These are phyloP conservation scores for Teratosphaeria viscida DNA, from an alignment of 2,329 filamentous ascomycete genomes.

Conservation along the genomic window DNA sequence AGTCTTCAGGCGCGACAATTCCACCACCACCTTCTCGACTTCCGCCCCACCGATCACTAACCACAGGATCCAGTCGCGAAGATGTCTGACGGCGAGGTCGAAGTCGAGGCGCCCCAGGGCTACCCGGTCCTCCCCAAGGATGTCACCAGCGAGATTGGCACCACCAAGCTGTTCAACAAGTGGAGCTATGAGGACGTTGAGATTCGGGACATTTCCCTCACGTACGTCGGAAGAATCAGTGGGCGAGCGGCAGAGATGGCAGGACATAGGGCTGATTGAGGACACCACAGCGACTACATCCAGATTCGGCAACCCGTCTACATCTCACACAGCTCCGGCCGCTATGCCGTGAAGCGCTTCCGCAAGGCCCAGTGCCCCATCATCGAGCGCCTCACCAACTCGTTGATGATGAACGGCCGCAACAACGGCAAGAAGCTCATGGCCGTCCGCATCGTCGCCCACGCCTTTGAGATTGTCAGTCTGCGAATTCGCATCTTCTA, in stretches of 20 bases:
- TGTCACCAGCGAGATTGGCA: slow-evolving; percentile 77
- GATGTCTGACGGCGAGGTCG: slow-evolving; percentile 97
- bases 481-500: slow-evolving; percentile 2
- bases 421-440: slow-evolving; percentile 99
- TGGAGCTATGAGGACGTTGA: slow-evolving; percentile 98
- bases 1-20: background rate
- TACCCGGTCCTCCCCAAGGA: slow-evolving; percentile 87
- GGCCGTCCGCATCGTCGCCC: slow-evolving; percentile 98
- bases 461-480: slow-evolving; percentile 99
- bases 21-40: background rate
- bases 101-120: slow-evolving; percentile 77
- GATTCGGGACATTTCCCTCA: slow-evolving; percentile 98
- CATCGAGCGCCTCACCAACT: slow-evolving; percentile 99
- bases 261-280: background rate
- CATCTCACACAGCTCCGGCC: slow-evolving; percentile 95
- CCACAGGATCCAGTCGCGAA: slow-evolving; percentile 31
- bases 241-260: background rate
- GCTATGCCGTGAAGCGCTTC: slow-evolving; percentile 99
- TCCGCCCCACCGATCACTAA: slow-evolving; percentile 21
- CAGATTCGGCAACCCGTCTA: slow-evolving; percentile 99
- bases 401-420: slow-evolving; percentile 99
- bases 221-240: slow-evolving; percentile 52
- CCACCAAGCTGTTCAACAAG: slow-evolving; percentile 96
- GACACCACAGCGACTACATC: slow-evolving; percentile 78
- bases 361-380: slow-evolving; percentile 99